Conservation (phyloP, 495 filamentous ascomycete genomes). For the Letharia lupina region DNA sequence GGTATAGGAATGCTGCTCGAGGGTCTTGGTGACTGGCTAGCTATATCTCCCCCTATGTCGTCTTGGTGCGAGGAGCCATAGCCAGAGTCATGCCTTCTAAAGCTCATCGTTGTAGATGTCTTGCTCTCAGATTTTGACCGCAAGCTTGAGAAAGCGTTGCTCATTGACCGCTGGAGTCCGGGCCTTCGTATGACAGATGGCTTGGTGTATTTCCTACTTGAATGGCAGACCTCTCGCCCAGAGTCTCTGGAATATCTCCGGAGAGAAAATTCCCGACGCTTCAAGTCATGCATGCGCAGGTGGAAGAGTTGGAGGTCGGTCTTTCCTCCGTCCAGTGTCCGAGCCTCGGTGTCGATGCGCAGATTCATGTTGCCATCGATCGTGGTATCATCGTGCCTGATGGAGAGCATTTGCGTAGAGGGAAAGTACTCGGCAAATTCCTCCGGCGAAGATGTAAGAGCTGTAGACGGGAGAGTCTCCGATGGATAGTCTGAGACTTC, state of each 20-base stretch:
- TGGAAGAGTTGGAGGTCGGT: conserved; percentile 83
- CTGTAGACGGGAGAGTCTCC: conserved; percentile 52
- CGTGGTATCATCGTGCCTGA: conserved; percentile 87
- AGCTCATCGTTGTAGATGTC: conserved; percentile 17
- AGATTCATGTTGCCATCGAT: conserved; percentile 97
- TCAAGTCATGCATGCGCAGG: conserved; percentile 89
- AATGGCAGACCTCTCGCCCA: conserved; percentile 87
- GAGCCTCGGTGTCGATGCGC: conserved; percentile 71
- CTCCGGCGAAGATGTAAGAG: conserved; percentile 65
- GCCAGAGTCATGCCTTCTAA: conserved; percentile 49
- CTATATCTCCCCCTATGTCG: conserved; percentile 34
- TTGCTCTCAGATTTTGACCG: conserved; percentile 47
- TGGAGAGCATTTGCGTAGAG: conserved; percentile 66
- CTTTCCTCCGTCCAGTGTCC: conserved; percentile 44
- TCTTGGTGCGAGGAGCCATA: conserved; percentile 48
- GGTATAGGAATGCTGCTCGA: conserved; percentile 15
- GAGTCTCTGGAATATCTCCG: conserved; percentile 88
- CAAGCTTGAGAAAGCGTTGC: conserved; percentile 62
- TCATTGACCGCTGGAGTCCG: conserved; percentile 61
- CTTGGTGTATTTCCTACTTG: conserved; percentile 59
- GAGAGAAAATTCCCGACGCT: conserved; percentile 78
- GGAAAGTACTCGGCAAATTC: conserved; percentile 87
- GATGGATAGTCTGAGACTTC: conserved; percentile 40
- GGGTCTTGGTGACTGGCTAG: conserved; percentile 24
- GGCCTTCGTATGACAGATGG: conserved; percentile 43